phyloP scores from a whole-genome alignment of 2,329 filamentous ascomycete genomes.

The Cercospora sp. region DNA sequence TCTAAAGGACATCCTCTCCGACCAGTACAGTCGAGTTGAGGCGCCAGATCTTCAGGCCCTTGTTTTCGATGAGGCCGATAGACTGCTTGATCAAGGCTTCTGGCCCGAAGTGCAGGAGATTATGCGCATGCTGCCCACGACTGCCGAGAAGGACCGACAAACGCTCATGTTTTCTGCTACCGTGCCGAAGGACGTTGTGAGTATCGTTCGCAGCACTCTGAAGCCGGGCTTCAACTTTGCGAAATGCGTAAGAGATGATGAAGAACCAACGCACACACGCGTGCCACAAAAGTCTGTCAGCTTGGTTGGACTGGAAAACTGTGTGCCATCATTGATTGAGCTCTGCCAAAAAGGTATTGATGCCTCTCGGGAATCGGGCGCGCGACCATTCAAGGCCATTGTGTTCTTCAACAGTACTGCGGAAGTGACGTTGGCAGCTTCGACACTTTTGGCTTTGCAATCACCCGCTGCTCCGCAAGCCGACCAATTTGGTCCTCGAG shows the following conservation, averaged over 20 bases:
- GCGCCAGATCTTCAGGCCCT: constrained; percentile 62
- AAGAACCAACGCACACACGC: constrained; percentile 78
- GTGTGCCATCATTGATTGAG: constrained; percentile 75
- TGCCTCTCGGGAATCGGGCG: constrained; percentile 42
- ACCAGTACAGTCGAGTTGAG: constrained; percentile 61
- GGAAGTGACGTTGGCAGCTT: constrained; percentile 65
- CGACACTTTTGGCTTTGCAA: constrained; percentile 53
- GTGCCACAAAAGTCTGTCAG: constrained; percentile 78
- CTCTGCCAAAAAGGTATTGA: constrained; percentile 54
- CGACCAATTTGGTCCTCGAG: constrained; percentile 34
- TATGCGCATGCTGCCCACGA: constrained; percentile 59
- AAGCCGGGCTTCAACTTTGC: constrained; percentile 84
- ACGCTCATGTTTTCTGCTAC: constrained; percentile 96
- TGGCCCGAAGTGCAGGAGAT: constrained; percentile 51
- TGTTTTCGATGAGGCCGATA: constrained; percentile 67
- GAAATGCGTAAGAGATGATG: constrained; percentile 80
- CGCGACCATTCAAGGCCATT: constrained; percentile 86
- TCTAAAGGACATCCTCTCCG: constrained; percentile 75
- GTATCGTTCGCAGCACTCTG: constrained; percentile 74
- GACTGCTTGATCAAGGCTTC: constrained; percentile 63
- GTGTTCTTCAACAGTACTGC: constrained; percentile 83
- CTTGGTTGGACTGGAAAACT: constrained; percentile 70
- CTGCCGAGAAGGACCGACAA: constrained; percentile 68
- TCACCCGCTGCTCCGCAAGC: constrained; percentile 18
- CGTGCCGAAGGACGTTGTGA: constrained; percentile 78